Evolutionary conservation across 169 alveolate species (phyloP).

Genomic region (Plasmodium gaboni): DNA sequence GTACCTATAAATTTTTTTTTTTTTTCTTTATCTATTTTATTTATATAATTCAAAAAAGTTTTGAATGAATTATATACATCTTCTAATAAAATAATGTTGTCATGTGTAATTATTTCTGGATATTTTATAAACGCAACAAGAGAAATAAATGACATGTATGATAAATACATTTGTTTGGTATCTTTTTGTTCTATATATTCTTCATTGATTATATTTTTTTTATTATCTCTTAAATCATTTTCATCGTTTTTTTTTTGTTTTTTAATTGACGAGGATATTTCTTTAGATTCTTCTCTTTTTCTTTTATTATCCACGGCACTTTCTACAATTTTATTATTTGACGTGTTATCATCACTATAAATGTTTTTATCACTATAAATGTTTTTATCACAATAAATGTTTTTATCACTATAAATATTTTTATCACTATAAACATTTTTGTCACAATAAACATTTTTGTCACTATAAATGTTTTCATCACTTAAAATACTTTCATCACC

Average conservation of each 20-base stretch:
- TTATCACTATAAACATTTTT: no score
- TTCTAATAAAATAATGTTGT: conserved; percentile 7
- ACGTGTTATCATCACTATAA: background rate
- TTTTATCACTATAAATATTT: no score
- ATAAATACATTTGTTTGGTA: conserved; percentile 15
- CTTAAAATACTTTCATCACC: background rate
- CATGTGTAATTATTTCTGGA: conserved; percentile 37
- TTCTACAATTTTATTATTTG: conserved; percentile 1
- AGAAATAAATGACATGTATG: conserved; percentile 23
- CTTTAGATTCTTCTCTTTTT: background rate
- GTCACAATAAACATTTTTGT: background rate
- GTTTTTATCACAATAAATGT: background rate
- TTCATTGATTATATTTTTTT: background rate
- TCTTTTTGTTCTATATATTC: background rate
- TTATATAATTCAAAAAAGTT: conserved; percentile 12
- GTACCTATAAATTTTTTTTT: background rate
- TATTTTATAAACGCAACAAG: conserved; percentile 26
- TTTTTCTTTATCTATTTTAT: conserved; percentile 34
- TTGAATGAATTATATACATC: conserved; percentile 44
- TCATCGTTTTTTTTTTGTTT: no score
- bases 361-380: background rate
- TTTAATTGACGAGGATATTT: no score
- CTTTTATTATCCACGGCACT: conserved; percentile 15
- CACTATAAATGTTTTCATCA: background rate
- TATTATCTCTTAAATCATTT: background rate